phyloP scores from a whole-genome alignment of 2,329 filamentous ascomycete genomes.

The Cytospora piceae region DNA sequence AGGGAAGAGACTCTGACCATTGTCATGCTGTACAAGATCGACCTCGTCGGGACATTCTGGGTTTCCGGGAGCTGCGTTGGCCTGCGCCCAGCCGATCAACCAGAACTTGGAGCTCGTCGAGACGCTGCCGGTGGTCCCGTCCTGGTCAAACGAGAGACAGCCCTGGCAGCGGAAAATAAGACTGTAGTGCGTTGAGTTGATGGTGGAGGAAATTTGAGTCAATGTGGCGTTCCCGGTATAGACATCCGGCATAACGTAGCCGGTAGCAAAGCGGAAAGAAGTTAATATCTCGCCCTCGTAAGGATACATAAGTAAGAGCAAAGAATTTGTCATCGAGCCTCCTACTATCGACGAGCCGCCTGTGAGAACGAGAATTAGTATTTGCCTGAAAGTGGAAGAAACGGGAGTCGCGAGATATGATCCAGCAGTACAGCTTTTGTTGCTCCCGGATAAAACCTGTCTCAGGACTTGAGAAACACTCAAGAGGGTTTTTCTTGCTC shows the following conservation, averaged over 20 bases:
- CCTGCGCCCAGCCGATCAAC: conserved; percentile 55
- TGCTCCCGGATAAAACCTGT: too few relatives aligned
- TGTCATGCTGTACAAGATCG: conserved; percentile 40
- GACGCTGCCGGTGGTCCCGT: conserved; percentile 46
- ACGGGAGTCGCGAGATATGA: too few relatives aligned
- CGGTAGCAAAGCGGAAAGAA: conserved; percentile 56
- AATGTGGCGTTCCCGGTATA: conserved; percentile 63
- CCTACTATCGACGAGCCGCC: conserved; percentile 46
- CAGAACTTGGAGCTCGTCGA: conserved; percentile 37
- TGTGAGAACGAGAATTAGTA: too few relatives aligned
- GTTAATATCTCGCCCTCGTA: conserved; percentile 52
- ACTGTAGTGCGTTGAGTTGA: conserved; percentile 60
- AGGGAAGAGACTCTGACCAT: conserved; percentile 39
- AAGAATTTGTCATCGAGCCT: conserved; percentile 56
- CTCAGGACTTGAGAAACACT: too few relatives aligned
- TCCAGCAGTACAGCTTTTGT: too few relatives aligned
- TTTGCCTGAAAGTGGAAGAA: too few relatives aligned
- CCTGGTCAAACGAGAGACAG: conserved; percentile 53
- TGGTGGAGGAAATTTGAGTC: conserved; percentile 56
- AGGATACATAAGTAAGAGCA: conserved; percentile 58
- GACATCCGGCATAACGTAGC: conserved; percentile 56
- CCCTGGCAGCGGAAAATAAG: conserved; percentile 63
- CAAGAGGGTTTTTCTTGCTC: too few relatives aligned
- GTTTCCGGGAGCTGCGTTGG: conserved; percentile 44
- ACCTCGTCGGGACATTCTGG: conserved; percentile 39